phyloP scores from a whole-genome alignment of 306 rosid genomes.

The Vigna trinervia region DNA sequence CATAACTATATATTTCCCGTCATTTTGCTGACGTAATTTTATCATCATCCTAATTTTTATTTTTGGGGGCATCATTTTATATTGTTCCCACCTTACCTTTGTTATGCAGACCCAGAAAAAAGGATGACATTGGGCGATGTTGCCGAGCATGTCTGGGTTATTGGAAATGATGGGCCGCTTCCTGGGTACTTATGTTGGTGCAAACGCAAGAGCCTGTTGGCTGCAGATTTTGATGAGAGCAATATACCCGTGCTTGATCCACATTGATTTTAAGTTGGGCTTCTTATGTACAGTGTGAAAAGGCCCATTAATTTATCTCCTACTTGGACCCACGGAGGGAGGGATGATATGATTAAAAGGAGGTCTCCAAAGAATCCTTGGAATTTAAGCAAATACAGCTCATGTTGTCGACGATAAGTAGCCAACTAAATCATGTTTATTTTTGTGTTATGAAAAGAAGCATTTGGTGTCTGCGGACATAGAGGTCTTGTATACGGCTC shows the following conservation, averaged over 20 bases:
- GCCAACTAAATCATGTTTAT: conserved; percentile 5
- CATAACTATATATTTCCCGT: conserved; percentile 14
- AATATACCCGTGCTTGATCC: conserved; percentile 45
- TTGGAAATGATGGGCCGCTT: conserved; percentile 82
- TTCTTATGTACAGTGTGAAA: conserved; percentile 51
- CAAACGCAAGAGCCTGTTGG: conserved; percentile 57
- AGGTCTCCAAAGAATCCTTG: conserved; percentile 33
- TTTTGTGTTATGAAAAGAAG: conserved; percentile 23
- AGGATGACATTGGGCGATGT: conserved; percentile 77
- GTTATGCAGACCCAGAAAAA: conserved; percentile 65
- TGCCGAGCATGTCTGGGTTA: conserved; percentile 74
- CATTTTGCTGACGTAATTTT: background rate
- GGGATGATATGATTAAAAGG: conserved; percentile 17
- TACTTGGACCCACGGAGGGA: background rate
- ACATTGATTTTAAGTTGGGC: conserved; percentile 47
- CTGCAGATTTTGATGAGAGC: conserved; percentile 55
- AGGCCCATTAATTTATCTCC: conserved; percentile 10
- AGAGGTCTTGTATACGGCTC: conserved; percentile 24
- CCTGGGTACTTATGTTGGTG: conserved; percentile 82
- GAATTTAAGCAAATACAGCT: conserved; percentile 27
- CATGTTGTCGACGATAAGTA: conserved; percentile 22
- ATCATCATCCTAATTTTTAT: background rate
- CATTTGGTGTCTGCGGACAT: background rate
- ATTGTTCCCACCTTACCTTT: conserved; percentile 10
- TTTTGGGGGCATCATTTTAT: background rate